These are phyloP conservation scores for Cladosporium colombiae DNA, from an alignment of 2,329 filamentous ascomycete genomes.

Conservation along the genomic window DNA sequence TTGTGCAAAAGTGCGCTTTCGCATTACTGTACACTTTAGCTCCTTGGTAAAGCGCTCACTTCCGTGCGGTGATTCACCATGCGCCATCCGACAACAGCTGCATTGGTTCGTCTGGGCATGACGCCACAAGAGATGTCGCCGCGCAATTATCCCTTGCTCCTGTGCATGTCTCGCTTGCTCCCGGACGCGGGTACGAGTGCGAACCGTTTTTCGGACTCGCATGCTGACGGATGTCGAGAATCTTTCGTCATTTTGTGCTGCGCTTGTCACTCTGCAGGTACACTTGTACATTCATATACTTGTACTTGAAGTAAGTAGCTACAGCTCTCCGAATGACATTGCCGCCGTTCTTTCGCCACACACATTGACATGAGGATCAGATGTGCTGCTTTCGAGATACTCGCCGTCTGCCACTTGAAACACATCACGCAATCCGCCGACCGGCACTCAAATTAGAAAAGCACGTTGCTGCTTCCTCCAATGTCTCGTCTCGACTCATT, in stretches of 20 bases:
- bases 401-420: neutral
- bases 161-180: neutral
- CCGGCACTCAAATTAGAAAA: neutral
- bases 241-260: neutral
- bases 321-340: neutral
- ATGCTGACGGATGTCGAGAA: neutral
- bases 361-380: neutral
- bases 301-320: neutral
- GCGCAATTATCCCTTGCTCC: neutral
- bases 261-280: neutral
- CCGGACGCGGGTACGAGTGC: slow-evolving; percentile 3
- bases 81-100: neutral
- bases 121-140: neutral
- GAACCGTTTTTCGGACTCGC: neutral
- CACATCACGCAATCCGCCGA: neutral
- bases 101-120: neutral
- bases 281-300: neutral
- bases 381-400: neutral
- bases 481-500: neutral
- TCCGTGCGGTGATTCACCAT: neutral
- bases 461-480: neutral
- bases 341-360: neutral
- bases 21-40: slow-evolving; percentile 5
- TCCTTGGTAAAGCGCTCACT: slow-evolving; percentile 7
- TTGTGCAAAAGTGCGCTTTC: slow-evolving; percentile 1